Conservation (phyloP, 352 stramenopile species). For the Pythium aphanidermatum region DNA sequence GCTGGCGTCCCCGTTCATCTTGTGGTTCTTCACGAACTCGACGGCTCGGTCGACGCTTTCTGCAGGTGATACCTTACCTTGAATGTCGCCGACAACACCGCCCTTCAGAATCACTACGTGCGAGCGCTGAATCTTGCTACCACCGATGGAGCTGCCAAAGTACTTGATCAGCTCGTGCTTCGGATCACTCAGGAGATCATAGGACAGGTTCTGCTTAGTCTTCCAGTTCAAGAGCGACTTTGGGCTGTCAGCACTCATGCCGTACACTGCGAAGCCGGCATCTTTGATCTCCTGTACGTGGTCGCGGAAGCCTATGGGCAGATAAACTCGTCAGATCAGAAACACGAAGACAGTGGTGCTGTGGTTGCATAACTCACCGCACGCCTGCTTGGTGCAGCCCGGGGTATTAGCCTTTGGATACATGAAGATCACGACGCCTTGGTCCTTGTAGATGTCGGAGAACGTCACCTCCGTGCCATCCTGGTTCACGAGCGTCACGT, state of each 20-base stretch:
- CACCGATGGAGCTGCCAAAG: constrained; percentile 77
- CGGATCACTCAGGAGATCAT: constrained; percentile 78
- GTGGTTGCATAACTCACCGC: constrained; percentile 51
- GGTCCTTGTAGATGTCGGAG: constrained; percentile 64
- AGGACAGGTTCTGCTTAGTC: constrained; percentile 66
- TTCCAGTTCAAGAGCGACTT: constrained; percentile 77
- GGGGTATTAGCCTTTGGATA: constrained; percentile 83
- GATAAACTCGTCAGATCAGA: constrained; percentile 1
- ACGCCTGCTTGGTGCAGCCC: constrained; percentile 86
- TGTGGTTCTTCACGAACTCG: constrained; percentile 60
- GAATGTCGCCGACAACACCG: constrained; percentile 74
- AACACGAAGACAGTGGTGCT: no score
- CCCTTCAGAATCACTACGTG: constrained; percentile 80
- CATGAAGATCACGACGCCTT: constrained; percentile 87
- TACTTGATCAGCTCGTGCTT: constrained; percentile 81
- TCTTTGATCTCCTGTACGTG: constrained; percentile 79
- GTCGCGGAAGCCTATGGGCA: constrained; percentile 71
- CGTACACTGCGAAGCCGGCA: constrained; percentile 74
- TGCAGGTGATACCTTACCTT: constrained; percentile 62
- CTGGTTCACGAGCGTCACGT: constrained; percentile 73
- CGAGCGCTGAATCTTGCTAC: constrained; percentile 77
- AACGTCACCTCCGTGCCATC: constrained; percentile 50
- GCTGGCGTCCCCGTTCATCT: constrained; percentile 5
- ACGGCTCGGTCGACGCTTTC: constrained; percentile 74
- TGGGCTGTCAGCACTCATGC: constrained; percentile 66